Evolutionary conservation across 2,329 filamentous ascomycete genomes (phyloP).

Genomic region (Aschersonia sp.): DNA sequence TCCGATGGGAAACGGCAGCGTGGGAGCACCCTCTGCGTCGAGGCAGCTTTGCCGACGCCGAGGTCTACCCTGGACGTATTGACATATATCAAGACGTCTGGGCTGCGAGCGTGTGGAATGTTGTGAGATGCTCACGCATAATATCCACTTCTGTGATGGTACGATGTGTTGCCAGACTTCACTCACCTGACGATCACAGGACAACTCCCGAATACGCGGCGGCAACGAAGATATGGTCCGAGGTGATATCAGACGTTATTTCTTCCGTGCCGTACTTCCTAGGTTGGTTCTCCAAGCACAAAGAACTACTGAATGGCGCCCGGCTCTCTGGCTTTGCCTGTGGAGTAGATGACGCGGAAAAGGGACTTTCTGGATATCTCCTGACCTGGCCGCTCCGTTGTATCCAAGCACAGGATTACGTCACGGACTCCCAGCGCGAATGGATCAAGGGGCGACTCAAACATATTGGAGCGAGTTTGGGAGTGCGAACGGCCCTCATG

Average conservation of each 20-base stretch:
- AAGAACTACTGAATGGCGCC: neutral
- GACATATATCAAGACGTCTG: neutral
- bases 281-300: neutral
- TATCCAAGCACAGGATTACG: neutral
- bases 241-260: neutral
- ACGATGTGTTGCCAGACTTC: neutral
- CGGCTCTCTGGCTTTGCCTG: neutral
- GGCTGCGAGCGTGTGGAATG: neutral
- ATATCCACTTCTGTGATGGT: neutral
- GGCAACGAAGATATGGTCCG: neutral
- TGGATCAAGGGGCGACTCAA: neutral
- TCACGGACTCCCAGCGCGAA: neutral
- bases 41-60: neutral
- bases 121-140: neutral
- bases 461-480: neutral
- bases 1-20: neutral
- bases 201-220: neutral
- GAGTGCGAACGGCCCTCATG: neutral
- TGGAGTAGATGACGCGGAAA: neutral
- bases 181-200: neutral
- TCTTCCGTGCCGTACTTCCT: neutral
- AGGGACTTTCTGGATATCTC: neutral
- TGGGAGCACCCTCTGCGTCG: neutral
- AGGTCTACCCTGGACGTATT: neutral
- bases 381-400: neutral